Evolutionary conservation across 139 green algal genomes (phyloP), one percentile per base, ranked within the genome.

Genomic region (Picochlorum costavermella): DNA sequence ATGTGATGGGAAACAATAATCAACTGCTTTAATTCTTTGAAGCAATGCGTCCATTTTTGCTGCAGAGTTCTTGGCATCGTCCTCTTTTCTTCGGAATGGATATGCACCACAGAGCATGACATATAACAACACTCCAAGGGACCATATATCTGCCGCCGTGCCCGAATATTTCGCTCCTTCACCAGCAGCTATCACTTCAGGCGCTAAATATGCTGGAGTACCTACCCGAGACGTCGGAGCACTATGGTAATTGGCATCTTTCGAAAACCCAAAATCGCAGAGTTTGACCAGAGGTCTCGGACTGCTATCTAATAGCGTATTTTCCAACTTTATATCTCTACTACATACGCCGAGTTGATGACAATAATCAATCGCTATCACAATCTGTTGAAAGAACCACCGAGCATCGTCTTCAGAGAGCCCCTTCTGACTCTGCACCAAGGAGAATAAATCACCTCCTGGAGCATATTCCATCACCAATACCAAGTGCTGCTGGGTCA

Each of bases 361-460:
- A 71, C 91, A 94, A 75, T 97, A 98, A 67, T 95, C 88, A 33
- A 98, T 78, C 26, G 86, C 90, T 2, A 94, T 83, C 10, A 97
- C 86, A 2, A 98, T 82, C 81, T 98, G 93, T 81, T 98, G 93
- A 75, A 98, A 98, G 75, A 98, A 98, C 87, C 90, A 99, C 13
- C 94, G 81, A 9, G 91, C 91, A 61, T 96, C 92, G 5, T 86
- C 80, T 77, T 99, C 94, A 23, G 84, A 84, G 29, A 99, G 86
- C 8, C 87, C 79, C 25, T 84, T 80, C 16, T 83, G 84, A 1
- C 80, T 75, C 57, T 88, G 86, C 20, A 97, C 89, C 36, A 89
- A 84, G 16, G 50, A 70, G 63, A 90, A 83, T 23, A 92, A 49
- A 64, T 95, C 82, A 4, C 83, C 87, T 5, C 87, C 84, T 5